Evolutionary conservation across 345 rosid species (phyloP).

Genomic region (Gossypium bickii): DNA sequence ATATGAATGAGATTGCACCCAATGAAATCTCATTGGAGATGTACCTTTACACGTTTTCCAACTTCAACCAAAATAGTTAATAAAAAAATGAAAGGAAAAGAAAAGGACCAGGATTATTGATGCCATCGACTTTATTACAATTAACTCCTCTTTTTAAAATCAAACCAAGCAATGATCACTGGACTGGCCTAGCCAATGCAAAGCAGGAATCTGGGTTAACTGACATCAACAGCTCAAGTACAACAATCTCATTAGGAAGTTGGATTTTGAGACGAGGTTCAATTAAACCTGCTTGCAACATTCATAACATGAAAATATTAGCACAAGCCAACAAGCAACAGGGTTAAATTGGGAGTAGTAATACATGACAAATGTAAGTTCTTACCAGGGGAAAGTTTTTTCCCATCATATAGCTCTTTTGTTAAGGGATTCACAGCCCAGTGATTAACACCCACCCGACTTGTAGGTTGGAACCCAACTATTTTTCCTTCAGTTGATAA

Average conservation of each 20-base stretch:
- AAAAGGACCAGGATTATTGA: neutral
- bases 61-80: neutral
- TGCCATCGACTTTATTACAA: neutral
- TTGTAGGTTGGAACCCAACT: constrained; percentile 78
- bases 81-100: neutral
- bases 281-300: constrained; percentile 48
- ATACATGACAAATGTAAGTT: constrained; percentile 10
- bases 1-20: neutral
- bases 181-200: constrained; percentile 63
- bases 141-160: neutral
- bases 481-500: constrained; percentile 59
- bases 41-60: neutral
- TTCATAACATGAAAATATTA: constrained; percentile 8
- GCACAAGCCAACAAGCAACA: neutral
- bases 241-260: constrained; percentile 42
- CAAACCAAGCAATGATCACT: constrained; percentile 5
- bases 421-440: constrained; percentile 81
- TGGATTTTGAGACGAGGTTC: constrained; percentile 51
- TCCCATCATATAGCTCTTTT: constrained; percentile 55
- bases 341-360: neutral
- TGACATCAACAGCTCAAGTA: constrained; percentile 69
- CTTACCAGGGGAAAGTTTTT: constrained; percentile 62
- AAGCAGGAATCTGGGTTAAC: constrained; percentile 44
- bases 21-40: neutral
- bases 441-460: constrained; percentile 60